These are phyloP conservation scores for Phyllostachys edulis DNA, from an alignment of 176 grass and related monocot genomes.

Conservation along the genomic window DNA sequence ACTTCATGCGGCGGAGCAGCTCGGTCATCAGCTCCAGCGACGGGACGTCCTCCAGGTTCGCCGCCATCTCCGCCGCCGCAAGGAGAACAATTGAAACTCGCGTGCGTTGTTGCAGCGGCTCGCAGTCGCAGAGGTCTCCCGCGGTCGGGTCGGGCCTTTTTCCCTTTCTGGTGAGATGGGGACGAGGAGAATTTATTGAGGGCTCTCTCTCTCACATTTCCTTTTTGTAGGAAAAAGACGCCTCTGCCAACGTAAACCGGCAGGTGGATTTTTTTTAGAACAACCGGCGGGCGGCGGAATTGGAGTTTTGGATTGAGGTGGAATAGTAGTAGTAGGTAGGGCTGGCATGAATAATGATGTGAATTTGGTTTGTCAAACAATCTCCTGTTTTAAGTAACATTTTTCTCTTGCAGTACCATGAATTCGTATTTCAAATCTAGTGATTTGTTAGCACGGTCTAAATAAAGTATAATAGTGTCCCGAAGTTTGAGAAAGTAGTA, in stretches of 20 bases:
- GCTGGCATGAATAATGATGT: no score
- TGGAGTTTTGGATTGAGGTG: background rate
- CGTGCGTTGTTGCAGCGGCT: background rate
- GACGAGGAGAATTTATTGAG: background rate
- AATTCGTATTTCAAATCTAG: no score
- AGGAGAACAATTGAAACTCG: background rate
- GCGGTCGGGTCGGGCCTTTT: background rate
- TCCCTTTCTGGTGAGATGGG: background rate
- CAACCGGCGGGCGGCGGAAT: no score
- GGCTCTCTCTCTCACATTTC: background rate
- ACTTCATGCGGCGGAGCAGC: slow-evolving; percentile 90
- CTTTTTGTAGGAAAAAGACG: background rate
- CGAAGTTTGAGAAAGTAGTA: no score
- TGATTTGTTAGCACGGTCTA: no score
- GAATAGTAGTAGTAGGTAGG: no score
- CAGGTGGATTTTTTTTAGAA: background rate
- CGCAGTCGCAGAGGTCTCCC: background rate
- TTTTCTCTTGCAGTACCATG: no score
- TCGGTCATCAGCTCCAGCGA: slow-evolving; percentile 94
- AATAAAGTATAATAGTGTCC: no score
- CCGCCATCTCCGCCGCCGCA: slow-evolving; percentile 38
- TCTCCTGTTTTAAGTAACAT: no score
- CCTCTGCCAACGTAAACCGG: background rate
- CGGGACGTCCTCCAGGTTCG: slow-evolving; percentile 81
- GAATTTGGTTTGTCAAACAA: no score